Conservation (phyloP, 2,329 filamentous ascomycete species). For the Beauveria australis region DNA sequence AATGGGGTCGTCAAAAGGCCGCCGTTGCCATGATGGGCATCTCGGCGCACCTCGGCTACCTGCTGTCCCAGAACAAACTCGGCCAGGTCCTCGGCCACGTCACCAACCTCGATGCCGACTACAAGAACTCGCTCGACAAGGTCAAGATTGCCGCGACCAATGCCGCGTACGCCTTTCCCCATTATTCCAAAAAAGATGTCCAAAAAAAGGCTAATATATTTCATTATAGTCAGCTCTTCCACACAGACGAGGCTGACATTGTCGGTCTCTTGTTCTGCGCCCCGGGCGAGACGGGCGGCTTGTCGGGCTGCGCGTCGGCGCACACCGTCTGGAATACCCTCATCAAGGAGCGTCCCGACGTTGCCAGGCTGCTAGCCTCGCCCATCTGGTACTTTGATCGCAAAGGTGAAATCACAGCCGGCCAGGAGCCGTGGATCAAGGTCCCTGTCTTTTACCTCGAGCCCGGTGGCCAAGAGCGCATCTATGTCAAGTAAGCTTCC, state of each 20-base stretch:
- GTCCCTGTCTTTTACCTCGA: conserved; percentile 72
- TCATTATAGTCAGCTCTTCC: conserved; percentile 28
- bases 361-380: conserved; percentile 63
- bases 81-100: conserved; percentile 82
- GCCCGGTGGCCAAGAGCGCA: conserved; percentile 36
- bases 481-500: conserved; percentile 52
- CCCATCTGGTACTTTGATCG: conserved; percentile 90
- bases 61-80: conserved; percentile 72
- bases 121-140: conserved; percentile 60
- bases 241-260: conserved; percentile 73
- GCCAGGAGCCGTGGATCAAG: conserved; percentile 66
- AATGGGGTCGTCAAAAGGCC: conserved; percentile 71
- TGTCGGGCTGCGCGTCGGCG: conserved; percentile 69
- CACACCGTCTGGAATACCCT: conserved; percentile 78
- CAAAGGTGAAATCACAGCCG: conserved; percentile 71
- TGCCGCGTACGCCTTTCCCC: background rate
- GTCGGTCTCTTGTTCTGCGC: conserved; percentile 74
- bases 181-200: background rate
- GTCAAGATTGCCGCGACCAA: conserved; percentile 77
- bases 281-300: conserved; percentile 69
- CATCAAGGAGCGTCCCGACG: conserved; percentile 68
- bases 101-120: conserved; percentile 74
- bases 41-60: conserved; percentile 74
- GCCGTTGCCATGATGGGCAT: conserved; percentile 81
- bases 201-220: background rate